These are phyloP conservation scores for Pseudogymnoascus sp. DNA, from an alignment of 2,329 filamentous ascomycete species.

Conservation along the genomic window DNA sequence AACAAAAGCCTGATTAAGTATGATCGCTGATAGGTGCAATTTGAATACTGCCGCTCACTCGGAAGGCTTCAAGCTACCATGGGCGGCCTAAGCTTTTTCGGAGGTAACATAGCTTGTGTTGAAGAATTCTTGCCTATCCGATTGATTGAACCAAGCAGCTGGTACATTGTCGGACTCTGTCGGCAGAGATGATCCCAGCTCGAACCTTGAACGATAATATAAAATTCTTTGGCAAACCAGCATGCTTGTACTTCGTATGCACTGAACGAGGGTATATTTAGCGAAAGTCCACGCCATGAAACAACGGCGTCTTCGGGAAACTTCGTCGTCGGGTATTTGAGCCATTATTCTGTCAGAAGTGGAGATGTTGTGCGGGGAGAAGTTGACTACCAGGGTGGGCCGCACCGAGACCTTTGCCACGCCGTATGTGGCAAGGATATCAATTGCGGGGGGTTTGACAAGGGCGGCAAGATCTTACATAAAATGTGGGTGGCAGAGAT, in stretches of 20 bases:
- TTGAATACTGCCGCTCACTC: not conserved
- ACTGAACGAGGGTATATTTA: not conserved
- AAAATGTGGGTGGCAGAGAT: not conserved
- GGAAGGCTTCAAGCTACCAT: not conserved
- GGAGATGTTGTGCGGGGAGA: not conserved
- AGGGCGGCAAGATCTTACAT: not conserved
- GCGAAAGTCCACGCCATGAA: not conserved
- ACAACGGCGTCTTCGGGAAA: not conserved
- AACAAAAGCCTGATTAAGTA: not conserved
- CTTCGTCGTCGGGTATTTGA: not conserved
- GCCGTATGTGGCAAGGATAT: not conserved
- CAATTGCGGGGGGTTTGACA: not conserved
- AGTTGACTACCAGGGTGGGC: not conserved
- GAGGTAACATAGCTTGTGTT: not conserved
- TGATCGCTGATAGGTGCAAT: conserved; percentile 2
- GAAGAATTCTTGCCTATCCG: not conserved
- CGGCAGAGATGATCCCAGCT: not conserved
- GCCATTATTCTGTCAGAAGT: not conserved
- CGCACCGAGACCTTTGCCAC: conserved; percentile 1
- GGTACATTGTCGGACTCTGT: not conserved
- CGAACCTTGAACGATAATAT: not conserved
- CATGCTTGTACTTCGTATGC: not conserved
- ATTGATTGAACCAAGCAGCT: not conserved
- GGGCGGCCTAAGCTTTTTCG: not conserved
- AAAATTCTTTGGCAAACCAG: not conserved